phyloP scores from a whole-genome alignment of 2,329 filamentous ascomycete genomes.

The Stemphylium vesicarium region DNA sequence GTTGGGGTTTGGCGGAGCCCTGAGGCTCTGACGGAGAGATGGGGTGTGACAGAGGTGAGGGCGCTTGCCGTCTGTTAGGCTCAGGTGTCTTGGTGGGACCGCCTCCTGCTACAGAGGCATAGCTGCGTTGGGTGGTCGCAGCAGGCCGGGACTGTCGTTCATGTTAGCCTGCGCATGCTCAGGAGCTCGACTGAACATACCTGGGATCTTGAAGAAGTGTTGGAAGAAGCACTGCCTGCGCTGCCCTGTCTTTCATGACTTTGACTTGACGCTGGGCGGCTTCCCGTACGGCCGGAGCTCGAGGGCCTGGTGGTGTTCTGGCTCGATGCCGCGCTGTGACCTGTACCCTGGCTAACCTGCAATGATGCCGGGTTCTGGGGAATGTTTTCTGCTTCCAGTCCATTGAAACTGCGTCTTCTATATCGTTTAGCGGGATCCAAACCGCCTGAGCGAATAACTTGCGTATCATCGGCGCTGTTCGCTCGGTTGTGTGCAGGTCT shows the following conservation, averaged over 20 bases:
- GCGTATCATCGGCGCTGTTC: slow-evolving; percentile 73
- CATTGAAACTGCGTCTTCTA: slow-evolving; percentile 82
- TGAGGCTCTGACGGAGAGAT: slow-evolving; percentile 46
- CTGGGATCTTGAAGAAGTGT: slow-evolving; percentile 41
- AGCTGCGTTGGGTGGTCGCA: slow-evolving; percentile 21
- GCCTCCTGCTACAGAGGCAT: slow-evolving; percentile 25
- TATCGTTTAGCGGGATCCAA: slow-evolving; percentile 76
- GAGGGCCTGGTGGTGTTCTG: slow-evolving; percentile 31
- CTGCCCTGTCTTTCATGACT: slow-evolving; percentile 49
- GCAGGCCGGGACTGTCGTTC: slow-evolving; percentile 33
- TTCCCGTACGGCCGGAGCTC: slow-evolving; percentile 38
- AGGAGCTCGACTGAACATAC: slow-evolving; percentile 28
- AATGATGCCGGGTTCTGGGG: slow-evolving; percentile 25
- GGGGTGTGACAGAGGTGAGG: slow-evolving; percentile 57
- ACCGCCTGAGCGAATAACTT: slow-evolving; percentile 62
- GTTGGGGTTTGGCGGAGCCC: slow-evolving; percentile 23
- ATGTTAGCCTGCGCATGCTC: not conserved
- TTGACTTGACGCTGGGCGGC: slow-evolving; percentile 42
- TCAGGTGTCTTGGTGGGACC: slow-evolving; percentile 44
- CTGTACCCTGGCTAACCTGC: slow-evolving; percentile 14
- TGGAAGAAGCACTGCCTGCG: slow-evolving; percentile 47
- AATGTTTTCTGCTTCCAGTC: slow-evolving; percentile 54
- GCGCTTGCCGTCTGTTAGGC: slow-evolving; percentile 51
- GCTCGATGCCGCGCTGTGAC: slow-evolving; percentile 21
- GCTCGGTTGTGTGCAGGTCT: slow-evolving; percentile 61